These are phyloP conservation scores for Dactylellina parvicollis DNA, from an alignment of 2,329 filamentous ascomycete species.

Conservation along the genomic window DNA sequence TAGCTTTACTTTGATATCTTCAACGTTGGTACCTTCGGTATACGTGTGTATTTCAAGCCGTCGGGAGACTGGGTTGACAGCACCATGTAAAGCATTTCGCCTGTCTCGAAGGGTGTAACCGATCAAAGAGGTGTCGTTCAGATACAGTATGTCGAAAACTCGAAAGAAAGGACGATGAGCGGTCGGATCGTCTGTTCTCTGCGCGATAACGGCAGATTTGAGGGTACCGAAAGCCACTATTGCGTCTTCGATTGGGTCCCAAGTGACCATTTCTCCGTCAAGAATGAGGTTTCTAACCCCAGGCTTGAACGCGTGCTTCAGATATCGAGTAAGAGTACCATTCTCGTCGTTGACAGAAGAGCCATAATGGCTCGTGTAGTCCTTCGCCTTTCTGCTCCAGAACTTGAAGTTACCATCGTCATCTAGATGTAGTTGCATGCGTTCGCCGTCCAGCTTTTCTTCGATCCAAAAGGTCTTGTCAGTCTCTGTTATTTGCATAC, in stretches of 20 bases:
- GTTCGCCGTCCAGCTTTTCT: constrained; percentile 95
- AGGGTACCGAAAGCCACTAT: constrained; percentile 90
- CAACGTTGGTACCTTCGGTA: constrained; percentile 71
- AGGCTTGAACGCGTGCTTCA: constrained; percentile 78
- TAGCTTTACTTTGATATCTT: constrained; percentile 80
- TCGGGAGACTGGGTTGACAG: constrained; percentile 75
- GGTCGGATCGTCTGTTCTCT: constrained; percentile 70
- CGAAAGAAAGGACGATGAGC: constrained; percentile 78
- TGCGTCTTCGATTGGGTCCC: constrained; percentile 86
- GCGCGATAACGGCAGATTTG: constrained; percentile 88
- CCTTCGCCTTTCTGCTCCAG: constrained; percentile 95
- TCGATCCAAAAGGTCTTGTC: constrained; percentile 92
- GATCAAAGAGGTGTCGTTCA: constrained; percentile 83
- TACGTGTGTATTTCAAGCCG: constrained; percentile 85
- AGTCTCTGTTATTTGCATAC: constrained; percentile 72
- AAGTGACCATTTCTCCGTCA: constrained; percentile 98
- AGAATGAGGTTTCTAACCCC: constrained; percentile 87
- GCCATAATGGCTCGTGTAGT: constrained; percentile 95
- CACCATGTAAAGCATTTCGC: constrained; percentile 75
- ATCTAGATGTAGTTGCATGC: constrained; percentile 93
- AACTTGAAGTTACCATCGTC: constrained; percentile 83
- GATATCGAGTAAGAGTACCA: constrained; percentile 80
- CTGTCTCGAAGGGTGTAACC: constrained; percentile 85
- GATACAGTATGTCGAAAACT: constrained; percentile 88
- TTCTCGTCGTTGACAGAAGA: constrained; percentile 76